phyloP scores from a whole-genome alignment of 768 basidiomycete genomes.

The Amanita inopinata region DNA sequence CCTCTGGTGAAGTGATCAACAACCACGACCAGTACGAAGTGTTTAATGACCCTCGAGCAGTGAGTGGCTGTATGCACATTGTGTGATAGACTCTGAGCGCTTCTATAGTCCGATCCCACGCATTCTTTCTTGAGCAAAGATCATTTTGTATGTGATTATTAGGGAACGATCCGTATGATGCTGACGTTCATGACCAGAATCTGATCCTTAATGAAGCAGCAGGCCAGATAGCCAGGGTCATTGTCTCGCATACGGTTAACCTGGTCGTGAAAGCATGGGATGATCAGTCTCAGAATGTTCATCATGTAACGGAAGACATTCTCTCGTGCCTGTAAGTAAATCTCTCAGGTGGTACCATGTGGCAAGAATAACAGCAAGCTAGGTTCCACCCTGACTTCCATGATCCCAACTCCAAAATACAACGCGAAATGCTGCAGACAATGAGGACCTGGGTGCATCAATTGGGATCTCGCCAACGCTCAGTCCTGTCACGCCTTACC shows the following conservation, averaged over 20 bases:
- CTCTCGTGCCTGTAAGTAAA: constrained; percentile 52
- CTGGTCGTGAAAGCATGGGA: constrained; percentile 75
- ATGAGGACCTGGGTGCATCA: constrained; percentile 53
- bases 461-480: constrained; percentile 36
- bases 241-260: constrained; percentile 41
- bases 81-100: constrained; percentile 2
- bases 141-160: constrained; percentile 56
- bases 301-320: constrained; percentile 49
- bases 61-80: constrained; percentile 25
- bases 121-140: constrained; percentile 87
- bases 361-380: neutral
- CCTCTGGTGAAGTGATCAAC: constrained; percentile 71
- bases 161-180: neutral
- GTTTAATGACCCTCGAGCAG: constrained; percentile 75
- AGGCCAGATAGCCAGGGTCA: constrained; percentile 58
- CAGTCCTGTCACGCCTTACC: constrained; percentile 44
- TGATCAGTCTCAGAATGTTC: constrained; percentile 49
- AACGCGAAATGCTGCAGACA: constrained; percentile 66
- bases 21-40: constrained; percentile 79
- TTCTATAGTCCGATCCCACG: constrained; percentile 66
- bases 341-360: neutral
- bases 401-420: constrained; percentile 49
- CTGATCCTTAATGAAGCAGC: constrained; percentile 79
- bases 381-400: constrained; percentile 86
- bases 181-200: constrained; percentile 33